Base-by-base conservation (phyloP, 495 filamentous ascomycete genomes). In the Talaromyces adpressus region DNA sequence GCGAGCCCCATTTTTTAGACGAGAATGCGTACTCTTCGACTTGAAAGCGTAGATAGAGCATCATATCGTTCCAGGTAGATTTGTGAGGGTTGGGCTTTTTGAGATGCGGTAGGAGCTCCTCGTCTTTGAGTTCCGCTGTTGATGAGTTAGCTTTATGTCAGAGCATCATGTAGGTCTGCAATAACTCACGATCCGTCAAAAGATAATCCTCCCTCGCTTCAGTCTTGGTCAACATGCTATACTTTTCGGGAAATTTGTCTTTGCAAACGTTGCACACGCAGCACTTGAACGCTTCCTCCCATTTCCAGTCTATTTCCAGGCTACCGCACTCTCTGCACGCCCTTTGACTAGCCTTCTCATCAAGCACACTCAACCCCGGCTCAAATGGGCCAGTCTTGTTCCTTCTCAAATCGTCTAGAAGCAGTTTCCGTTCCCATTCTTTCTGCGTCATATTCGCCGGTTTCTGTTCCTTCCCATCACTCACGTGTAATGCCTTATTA, bases 61-160 rank as follows among this genome's bases (percentile, higher is more conserved):
- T 94, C 94, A 98, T 98, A 77, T 94, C 91, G 69, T 97, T 93
- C 91, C 91, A 98, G 36, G 92, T 92, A 0, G 87, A 85, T 70
- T 96, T 97, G 72, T 97, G 93, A 20, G 94, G 94, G 70, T 98
- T 98, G 5, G 95, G 94, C 27, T 85, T 87, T 64, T 90, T 89
- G 0, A 98, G 76, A 72, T 92, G 92, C 1, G 94, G 94, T 3
- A 98, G 80, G 9, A 98, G 77, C 53, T 93, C 91, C 61, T 84
- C 82, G 68, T 98, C 94, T 64, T 85, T 86, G 2, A 98, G 80
- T 70, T 97, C 93, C 51, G 91, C 89, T 91, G 7, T 49, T 53
- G 23, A 52, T n/a, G 45, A 63, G 34, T 58, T 29, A 54, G 51
- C 22, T 54, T 54, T 29, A 20, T 27, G 51, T 12, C 8, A 25